phyloP scores from a whole-genome alignment of 768 basidiomycete species.

The Hypholoma fasciculare region DNA sequence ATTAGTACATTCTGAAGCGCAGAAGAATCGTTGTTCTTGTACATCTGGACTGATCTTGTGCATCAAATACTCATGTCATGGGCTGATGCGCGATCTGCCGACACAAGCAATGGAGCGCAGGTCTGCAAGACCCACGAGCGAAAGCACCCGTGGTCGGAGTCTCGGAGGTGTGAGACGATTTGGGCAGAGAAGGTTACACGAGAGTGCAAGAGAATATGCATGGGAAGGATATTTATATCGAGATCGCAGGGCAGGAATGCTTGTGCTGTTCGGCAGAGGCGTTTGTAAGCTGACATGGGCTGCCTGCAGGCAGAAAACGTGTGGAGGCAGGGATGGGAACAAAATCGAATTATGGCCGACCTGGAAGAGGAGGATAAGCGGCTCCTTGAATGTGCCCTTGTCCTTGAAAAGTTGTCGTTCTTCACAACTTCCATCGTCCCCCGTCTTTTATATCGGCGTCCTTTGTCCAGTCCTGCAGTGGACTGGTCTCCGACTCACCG shows the following conservation, averaged over 20 bases:
- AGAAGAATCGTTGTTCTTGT: conserved; percentile 1
- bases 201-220: neutral
- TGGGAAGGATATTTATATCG: neutral
- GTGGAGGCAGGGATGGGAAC: conserved; percentile 43
- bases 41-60: neutral
- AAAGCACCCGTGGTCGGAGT: conserved; percentile 21
- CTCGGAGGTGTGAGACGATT: conserved; percentile 16
- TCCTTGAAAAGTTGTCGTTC: conserved; percentile 52
- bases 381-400: conserved; percentile 46
- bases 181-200: conserved; percentile 20
- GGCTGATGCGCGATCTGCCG: conserved; percentile 15
- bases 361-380: conserved; percentile 52
- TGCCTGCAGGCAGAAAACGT: conserved; percentile 85
- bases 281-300: conserved; percentile 35
- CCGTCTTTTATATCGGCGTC: conserved; percentile 26
- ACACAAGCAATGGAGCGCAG: conserved; percentile 20
- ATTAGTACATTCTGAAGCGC: neutral
- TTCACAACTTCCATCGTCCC: conserved; percentile 40
- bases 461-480: conserved; percentile 32
- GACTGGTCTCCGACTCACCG: conserved; percentile 32
- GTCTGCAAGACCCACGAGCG: conserved; percentile 15
- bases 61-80: conserved; percentile 33
- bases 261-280: conserved; percentile 4
- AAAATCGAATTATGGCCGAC: conserved; percentile 41
- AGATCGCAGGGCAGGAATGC: neutral